Evolutionary conservation across 208 protist species (phyloP).

Genomic region (Wallacemonas rigidus): DNA sequence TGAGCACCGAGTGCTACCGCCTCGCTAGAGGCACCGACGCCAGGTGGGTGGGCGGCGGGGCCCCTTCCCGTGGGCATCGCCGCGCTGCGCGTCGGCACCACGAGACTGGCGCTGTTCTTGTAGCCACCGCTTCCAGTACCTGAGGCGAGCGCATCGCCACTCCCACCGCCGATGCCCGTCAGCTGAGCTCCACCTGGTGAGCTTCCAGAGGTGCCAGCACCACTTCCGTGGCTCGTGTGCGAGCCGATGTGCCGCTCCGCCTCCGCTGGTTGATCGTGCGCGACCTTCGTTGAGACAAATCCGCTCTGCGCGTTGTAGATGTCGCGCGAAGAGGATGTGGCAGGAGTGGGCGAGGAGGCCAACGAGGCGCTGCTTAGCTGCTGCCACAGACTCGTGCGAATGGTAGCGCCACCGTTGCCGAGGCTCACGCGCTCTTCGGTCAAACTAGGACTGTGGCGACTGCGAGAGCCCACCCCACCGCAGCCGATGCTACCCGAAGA

Average conservation of each 20-base stretch:
- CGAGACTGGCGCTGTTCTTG: background rate
- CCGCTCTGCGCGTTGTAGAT: slow-evolving; percentile 36
- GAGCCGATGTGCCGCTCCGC: background rate
- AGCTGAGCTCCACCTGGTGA: no score
- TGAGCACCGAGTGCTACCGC: no score
- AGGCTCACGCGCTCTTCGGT: background rate
- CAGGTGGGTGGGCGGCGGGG: background rate
- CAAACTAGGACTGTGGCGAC: background rate
- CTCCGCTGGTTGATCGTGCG: background rate
- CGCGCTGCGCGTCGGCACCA: slow-evolving; percentile 5
- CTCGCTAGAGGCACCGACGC: no score
- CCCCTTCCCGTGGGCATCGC: background rate
- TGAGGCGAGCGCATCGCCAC: no score
- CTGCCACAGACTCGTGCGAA: slow-evolving; percentile 13
- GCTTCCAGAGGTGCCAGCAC: slow-evolving; percentile 18
- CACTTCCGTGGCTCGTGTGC: slow-evolving; percentile 11
- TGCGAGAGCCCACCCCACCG: slow-evolving; percentile 3
- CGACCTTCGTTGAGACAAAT: slow-evolving; percentile 25
- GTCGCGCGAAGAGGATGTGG: slow-evolving; percentile 20
- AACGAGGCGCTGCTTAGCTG: background rate
- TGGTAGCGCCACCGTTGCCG: background rate
- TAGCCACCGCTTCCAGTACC: background rate
- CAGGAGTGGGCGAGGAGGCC: background rate
- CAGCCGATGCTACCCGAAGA: background rate
- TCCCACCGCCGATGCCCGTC: no score